A percentile compares a stretch with the other conserved stretches of the same genome.
phyloP scores from a whole-genome alignment of 1,139 yeast genomes.

The Debaryomyces sp. region DNA sequence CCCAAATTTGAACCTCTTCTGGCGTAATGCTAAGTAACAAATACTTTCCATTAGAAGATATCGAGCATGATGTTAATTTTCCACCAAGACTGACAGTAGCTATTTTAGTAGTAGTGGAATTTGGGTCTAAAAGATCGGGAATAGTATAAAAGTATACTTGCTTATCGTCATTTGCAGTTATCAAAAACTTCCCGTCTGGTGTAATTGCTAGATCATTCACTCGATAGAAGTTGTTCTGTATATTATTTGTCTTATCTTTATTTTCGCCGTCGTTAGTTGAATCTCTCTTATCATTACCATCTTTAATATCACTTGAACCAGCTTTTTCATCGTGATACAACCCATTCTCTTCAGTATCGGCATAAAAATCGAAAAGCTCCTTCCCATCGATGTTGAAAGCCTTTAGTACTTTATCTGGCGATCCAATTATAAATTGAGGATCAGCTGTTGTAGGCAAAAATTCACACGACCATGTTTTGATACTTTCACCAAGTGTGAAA shows the following conservation, averaged over 20 bases:
- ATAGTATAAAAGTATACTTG: conserved; percentile 55
- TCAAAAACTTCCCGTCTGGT: conserved; percentile 61
- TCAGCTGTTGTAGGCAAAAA: conserved; percentile 60
- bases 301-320: conserved; percentile 14
- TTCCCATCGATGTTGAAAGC: conserved; percentile 55
- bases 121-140: conserved; percentile 38
- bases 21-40: conserved; percentile 70
- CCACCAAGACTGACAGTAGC: conserved; percentile 40
- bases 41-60: conserved; percentile 46
- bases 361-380: conserved; percentile 48
- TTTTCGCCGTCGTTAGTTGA: conserved; percentile 33
- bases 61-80: conserved; percentile 43
- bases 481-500: conserved; percentile 43
- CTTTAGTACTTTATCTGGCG: conserved; percentile 74
- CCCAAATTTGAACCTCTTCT: conserved; percentile 83
- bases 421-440: conserved; percentile 68
- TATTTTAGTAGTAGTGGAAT: conserved; percentile 36
- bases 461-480: conserved; percentile 66
- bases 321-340: conserved; percentile 19
- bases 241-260: conserved; percentile 9
- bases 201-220: conserved; percentile 70
- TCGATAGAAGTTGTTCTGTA: conserved; percentile 41
- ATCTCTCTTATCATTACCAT: conserved; percentile 31
- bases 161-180: conserved; percentile 65
- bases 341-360: conserved; percentile 36